These are phyloP conservation scores for Sphaerobolus stellatus DNA, from an alignment of 1,284 basidiomycete species.

Conservation along the genomic window DNA sequence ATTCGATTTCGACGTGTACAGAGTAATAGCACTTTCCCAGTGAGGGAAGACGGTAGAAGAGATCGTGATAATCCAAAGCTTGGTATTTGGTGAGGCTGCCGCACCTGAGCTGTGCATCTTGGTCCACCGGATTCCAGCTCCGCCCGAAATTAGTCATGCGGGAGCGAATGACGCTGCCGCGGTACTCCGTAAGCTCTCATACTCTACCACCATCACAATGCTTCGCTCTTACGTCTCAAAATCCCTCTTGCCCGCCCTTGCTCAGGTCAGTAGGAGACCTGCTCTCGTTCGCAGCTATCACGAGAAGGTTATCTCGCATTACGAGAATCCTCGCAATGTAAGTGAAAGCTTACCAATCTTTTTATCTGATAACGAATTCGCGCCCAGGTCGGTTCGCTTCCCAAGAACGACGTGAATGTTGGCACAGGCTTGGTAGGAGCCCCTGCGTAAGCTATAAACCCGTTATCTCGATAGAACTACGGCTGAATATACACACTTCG, in stretches of 20 bases:
- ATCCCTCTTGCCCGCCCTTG: slow-evolving; percentile 44
- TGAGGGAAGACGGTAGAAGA: too few species aligned
- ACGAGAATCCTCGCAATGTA: slow-evolving; percentile 93
- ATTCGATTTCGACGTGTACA: too few species aligned
- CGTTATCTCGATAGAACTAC: neutral
- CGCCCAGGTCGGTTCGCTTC: slow-evolving; percentile 87
- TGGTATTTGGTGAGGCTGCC: neutral
- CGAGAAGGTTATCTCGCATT: slow-evolving; percentile 94
- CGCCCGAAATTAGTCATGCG: neutral
- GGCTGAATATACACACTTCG: neutral
- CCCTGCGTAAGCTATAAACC: slow-evolving; percentile 75
- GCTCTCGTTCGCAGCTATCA: slow-evolving; percentile 72
- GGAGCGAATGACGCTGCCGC: slow-evolving; percentile 1
- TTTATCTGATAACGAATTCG: slow-evolving; percentile 58
- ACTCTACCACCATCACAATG: slow-evolving; percentile 52
- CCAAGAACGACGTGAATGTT: slow-evolving; percentile 88
- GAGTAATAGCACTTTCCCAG: too few species aligned
- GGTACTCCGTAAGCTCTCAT: slow-evolving; percentile 18
- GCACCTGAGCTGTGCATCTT: neutral
- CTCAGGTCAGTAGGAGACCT: slow-evolving; percentile 45
- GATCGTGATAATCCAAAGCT: too few species aligned
- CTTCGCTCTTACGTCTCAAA: slow-evolving; percentile 57
- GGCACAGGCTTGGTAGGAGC: slow-evolving; percentile 98
- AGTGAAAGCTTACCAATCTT: slow-evolving; percentile 36
- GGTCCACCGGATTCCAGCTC: neutral